Percentiles rank a stretch among this genome's conserved stretches.
Conservation (phyloP, 202 grass and related monocot species). For the Musa balbisiana region DNA sequence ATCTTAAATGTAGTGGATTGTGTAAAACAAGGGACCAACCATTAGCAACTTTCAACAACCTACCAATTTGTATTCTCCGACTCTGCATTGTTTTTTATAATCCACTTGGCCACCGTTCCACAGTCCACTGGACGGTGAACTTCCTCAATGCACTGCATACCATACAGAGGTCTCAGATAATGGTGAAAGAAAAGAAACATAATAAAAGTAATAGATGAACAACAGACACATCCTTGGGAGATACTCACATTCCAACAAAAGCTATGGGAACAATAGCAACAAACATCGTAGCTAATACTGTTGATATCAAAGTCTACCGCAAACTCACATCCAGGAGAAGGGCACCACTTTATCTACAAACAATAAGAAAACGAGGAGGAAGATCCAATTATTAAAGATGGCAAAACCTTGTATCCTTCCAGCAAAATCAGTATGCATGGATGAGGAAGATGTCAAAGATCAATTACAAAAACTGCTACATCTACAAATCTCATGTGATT, state of each 20-base stretch:
- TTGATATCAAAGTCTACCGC: conserved; percentile 14
- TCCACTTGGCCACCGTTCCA: conserved; percentile 14
- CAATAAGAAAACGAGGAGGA: not conserved
- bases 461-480: not conserved
- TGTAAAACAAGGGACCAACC: not conserved
- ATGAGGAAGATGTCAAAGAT: not conserved
- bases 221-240: not conserved
- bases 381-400: not conserved
- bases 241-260: conserved; percentile 30
- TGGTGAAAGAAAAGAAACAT: not conserved
- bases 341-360: conserved; percentile 33
- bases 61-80: conserved; percentile 21
- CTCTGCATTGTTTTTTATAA: conserved; percentile 14
- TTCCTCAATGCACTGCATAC: conserved; percentile 29
- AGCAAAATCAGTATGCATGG: not conserved
- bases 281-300: conserved; percentile 15
- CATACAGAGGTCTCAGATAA: not conserved
- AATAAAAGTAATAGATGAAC: not conserved
- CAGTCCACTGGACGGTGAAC: conserved; percentile 36
- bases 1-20: not conserved
- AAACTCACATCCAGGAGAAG: conserved; percentile 21
- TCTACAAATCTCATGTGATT: no score
- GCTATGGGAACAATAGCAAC: conserved; percentile 14
- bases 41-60: not conserved
- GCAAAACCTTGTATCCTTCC: not conserved